Conservation (phyloP, 805 yeast genomes). For the Metschnikowia santaceciliae region DNA sequence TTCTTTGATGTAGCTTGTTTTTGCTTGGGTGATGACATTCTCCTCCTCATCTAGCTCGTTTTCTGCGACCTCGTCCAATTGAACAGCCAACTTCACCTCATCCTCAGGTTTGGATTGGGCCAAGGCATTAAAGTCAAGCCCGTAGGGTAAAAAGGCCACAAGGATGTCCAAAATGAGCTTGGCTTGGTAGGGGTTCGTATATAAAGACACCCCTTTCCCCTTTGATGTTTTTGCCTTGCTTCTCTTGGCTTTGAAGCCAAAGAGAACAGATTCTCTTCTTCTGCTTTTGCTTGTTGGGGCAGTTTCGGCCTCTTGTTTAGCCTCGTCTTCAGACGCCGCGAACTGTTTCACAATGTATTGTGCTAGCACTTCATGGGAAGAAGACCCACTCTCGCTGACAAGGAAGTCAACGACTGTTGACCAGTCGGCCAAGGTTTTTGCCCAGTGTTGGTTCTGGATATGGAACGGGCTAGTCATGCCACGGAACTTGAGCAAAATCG, state of each 20-base stretch:
- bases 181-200: slow-evolving; percentile 33
- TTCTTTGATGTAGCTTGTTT: slow-evolving; percentile 26
- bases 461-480: slow-evolving; percentile 22
- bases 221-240: slow-evolving; percentile 17
- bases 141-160: slow-evolving; percentile 32
- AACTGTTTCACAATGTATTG: slow-evolving; percentile 29
- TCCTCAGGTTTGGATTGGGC: slow-evolving; percentile 11
- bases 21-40: slow-evolving; percentile 15
- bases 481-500: slow-evolving; percentile 28
- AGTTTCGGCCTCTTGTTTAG: slow-evolving; percentile 2
- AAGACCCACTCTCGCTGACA: slow-evolving; percentile 35
- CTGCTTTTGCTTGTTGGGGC: slow-evolving; percentile 8
- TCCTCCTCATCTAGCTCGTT: slow-evolving; percentile 20
- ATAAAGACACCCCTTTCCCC: slow-evolving; percentile 23
- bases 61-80: slow-evolving; percentile 7
- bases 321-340: slow-evolving; percentile 10
- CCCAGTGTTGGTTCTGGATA: slow-evolving; percentile 33
- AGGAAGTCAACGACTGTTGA: slow-evolving; percentile 25
- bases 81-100: neutral
- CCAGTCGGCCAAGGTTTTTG: slow-evolving; percentile 28
- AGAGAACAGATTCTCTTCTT: slow-evolving; percentile 24
- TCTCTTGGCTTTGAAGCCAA: slow-evolving; percentile 24
- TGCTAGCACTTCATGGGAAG: slow-evolving; percentile 34
- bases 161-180: slow-evolving; percentile 27
- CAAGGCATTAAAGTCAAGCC: slow-evolving; percentile 29